phyloP scores from a whole-genome alignment of 2,329 filamentous ascomycete genomes.

The Ascochyta pisi region DNA sequence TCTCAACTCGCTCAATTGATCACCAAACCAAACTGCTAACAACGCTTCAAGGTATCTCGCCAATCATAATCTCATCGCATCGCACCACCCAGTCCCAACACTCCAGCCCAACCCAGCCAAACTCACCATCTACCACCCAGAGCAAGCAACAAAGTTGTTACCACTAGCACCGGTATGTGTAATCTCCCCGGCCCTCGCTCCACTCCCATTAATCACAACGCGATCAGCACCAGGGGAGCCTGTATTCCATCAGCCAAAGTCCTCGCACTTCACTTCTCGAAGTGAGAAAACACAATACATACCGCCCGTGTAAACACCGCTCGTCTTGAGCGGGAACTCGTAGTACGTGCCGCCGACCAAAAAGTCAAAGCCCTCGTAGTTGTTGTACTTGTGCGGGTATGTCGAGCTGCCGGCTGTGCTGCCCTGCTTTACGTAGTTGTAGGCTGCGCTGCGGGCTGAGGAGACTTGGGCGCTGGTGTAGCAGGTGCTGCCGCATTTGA shows the following conservation, averaged over 20 bases:
- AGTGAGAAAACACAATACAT: conserved; percentile 25
- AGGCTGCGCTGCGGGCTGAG: conserved; percentile 60
- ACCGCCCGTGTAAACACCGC: conserved; percentile 64
- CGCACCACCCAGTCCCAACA: background rate
- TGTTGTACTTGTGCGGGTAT: conserved; percentile 68
- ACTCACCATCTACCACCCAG: conserved; percentile 33
- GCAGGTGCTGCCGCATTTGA: conserved; percentile 61
- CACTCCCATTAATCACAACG: conserved; percentile 66
- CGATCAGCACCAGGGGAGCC: conserved; percentile 72
- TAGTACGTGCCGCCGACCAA: conserved; percentile 64
- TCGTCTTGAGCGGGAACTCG: conserved; percentile 66
- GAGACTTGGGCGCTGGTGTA: conserved; percentile 61
- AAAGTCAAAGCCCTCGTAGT: conserved; percentile 69
- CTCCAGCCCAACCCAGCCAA: background rate
- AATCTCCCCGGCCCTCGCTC: conserved; percentile 67
- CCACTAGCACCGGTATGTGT: conserved; percentile 74
- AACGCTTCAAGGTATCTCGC: conserved; percentile 7
- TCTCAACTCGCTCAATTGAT: background rate
- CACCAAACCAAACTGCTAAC: background rate
- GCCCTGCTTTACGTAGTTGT: conserved; percentile 56
- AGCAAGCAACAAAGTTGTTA: conserved; percentile 72
- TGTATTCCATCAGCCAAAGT: conserved; percentile 21
- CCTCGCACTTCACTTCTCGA: too few species aligned
- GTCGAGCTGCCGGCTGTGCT: conserved; percentile 48
- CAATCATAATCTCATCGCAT: background rate